Evolutionary conservation across 192 early-diverging fungal species (phyloP).

Genomic region (Dissophora ornata): DNA sequence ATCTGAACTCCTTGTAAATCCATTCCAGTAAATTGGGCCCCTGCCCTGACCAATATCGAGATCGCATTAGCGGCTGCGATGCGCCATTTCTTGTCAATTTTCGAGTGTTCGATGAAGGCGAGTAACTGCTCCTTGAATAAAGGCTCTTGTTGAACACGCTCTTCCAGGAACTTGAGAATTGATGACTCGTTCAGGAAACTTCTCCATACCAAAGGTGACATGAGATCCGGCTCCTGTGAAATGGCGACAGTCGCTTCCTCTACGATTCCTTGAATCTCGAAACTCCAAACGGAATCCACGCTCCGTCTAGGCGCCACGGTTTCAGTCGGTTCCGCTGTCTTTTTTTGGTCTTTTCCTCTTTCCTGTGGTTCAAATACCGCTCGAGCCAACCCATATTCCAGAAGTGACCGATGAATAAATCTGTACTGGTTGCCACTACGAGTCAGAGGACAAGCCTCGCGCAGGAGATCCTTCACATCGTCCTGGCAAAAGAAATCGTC

Average conservation of each 20-base stretch:
- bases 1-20: slow-evolving; percentile 11
- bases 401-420: slow-evolving; percentile 10
- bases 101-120: slow-evolving; percentile 1
- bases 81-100: background rate
- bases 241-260: background rate
- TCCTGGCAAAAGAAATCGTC: background rate
- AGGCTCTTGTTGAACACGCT: slow-evolving; percentile 2
- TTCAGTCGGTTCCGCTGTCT: background rate
- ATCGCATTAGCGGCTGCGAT: slow-evolving; percentile 11
- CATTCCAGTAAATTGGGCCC: background rate
- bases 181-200: background rate
- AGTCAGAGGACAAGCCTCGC: slow-evolving; percentile 6
- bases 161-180: background rate
- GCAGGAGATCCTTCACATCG: background rate
- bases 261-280: background rate
- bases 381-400: slow-evolving; percentile 12
- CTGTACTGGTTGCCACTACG: background rate
- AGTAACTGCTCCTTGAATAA: slow-evolving; percentile 1
- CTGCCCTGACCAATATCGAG: slow-evolving; percentile 8
- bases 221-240: too few relatives aligned
- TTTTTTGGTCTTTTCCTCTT: background rate
- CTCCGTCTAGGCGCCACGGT: background rate
- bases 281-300: background rate
- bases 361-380: slow-evolving; percentile 6
- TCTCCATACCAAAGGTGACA: background rate